Evolutionary conservation across 2,329 filamentous ascomycete species (phyloP).

Genomic region (Neoascochyta sp.): DNA sequence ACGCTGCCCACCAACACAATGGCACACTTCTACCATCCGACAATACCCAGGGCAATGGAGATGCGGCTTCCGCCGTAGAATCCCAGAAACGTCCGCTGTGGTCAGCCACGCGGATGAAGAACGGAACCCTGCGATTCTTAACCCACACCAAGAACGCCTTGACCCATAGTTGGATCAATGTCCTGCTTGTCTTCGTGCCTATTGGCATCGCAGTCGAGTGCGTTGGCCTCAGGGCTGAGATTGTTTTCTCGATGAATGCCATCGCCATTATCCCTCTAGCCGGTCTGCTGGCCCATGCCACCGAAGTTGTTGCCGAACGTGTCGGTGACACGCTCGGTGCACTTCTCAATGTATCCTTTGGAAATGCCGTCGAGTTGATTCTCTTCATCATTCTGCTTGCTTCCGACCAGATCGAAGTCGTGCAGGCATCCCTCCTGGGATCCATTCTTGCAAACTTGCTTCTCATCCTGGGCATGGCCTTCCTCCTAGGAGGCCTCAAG

Average conservation of each 20-base stretch:
- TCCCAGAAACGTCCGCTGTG: slow-evolving; percentile 43
- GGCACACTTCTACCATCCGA: too few species aligned
- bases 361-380: slow-evolving; percentile 52
- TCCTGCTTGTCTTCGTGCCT: slow-evolving; percentile 73
- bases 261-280: slow-evolving; percentile 51
- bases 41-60: slow-evolving; percentile 50
- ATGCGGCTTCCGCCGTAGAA: slow-evolving; percentile 53
- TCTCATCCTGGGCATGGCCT: slow-evolving; percentile 87
- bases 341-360: slow-evolving; percentile 51
- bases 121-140: slow-evolving; percentile 51
- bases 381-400: slow-evolving; percentile 46
- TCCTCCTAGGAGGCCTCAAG: slow-evolving; percentile 78
- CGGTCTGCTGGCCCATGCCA: slow-evolving; percentile 48
- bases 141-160: slow-evolving; percentile 57
- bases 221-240: slow-evolving; percentile 38
- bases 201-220: slow-evolving; percentile 65
- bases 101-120: slow-evolving; percentile 46
- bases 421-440: slow-evolving; percentile 84
- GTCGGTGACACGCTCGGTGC: slow-evolving; percentile 50
- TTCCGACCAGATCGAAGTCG: slow-evolving; percentile 78
- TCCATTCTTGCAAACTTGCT: slow-evolving; percentile 87
- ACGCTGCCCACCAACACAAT: slow-evolving; percentile 27
- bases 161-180: slow-evolving; percentile 72
- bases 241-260: slow-evolving; percentile 52
- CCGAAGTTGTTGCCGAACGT: slow-evolving; percentile 47